Percentiles rank a stretch among this genome's conserved stretches.
phyloP scores from a whole-genome alignment of 257 asterid genomes.

The Thymus mandschuricus region DNA sequence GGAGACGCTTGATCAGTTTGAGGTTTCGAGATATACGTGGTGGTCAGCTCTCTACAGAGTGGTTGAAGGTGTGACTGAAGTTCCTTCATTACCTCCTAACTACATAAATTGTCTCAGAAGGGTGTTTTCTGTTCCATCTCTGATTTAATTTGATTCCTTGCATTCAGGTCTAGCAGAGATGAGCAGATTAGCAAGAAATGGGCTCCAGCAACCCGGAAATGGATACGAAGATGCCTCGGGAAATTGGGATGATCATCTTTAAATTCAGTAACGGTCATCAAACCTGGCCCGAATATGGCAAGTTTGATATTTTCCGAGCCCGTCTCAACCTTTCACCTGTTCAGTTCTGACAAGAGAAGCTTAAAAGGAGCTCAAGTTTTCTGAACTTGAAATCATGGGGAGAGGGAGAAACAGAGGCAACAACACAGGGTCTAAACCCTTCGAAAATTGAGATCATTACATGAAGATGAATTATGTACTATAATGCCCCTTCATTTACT shows the following conservation, averaged over 20 bases:
- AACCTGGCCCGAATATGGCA: background rate
- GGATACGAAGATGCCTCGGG: conserved; percentile 40
- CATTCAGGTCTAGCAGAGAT: conserved; percentile 63
- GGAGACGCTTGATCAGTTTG: conserved; percentile 52
- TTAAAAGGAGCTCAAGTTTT: background rate
- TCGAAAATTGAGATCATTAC: background rate
- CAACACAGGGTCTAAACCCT: background rate
- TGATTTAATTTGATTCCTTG: conserved; percentile 30
- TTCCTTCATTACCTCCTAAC: background rate
- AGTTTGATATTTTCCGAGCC: background rate
- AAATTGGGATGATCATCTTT: conserved; percentile 44
- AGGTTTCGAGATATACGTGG: conserved; percentile 60
- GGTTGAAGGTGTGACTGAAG: conserved; percentile 53
- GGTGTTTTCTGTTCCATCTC: conserved; percentile 10
- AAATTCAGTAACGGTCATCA: conserved; percentile 21
- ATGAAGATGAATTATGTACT: conserved; percentile 8
- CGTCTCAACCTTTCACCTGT: background rate
- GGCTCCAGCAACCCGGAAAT: conserved; percentile 40
- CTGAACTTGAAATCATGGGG: background rate
- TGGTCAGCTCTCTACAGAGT: conserved; percentile 70
- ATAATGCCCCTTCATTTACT: background rate
- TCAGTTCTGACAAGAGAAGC: background rate
- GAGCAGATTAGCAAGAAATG: conserved; percentile 54
- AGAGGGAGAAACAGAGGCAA: background rate
- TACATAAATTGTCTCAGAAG: background rate